Evolutionary conservation across 352 stramenopile genomes (phyloP).

Genomic region (Globisporangium cystogenes): DNA sequence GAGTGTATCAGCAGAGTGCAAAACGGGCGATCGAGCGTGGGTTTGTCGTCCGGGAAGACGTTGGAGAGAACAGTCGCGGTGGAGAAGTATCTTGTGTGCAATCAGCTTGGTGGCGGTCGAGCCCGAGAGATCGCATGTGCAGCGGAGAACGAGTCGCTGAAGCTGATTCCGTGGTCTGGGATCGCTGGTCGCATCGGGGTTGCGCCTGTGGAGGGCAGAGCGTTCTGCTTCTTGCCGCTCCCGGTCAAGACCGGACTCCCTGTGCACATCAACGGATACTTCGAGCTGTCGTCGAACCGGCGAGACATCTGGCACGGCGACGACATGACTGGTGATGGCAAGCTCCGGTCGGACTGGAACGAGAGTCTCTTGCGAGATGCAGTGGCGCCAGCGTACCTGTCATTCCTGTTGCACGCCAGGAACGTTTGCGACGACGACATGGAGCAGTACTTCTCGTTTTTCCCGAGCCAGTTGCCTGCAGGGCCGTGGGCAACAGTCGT

Average conservation of each 20-base stretch:
- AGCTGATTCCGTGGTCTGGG: conserved; percentile 86
- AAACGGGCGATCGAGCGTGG: not conserved
- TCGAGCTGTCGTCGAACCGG: conserved; percentile 89
- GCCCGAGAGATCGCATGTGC: conserved; percentile 74
- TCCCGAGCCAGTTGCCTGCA: conserved; percentile 40
- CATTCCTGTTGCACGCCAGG: conserved; percentile 54
- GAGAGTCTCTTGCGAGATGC: conserved; percentile 56
- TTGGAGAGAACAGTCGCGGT: conserved; percentile 5
- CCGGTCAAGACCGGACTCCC: conserved; percentile 83
- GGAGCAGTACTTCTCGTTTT: conserved; percentile 41
- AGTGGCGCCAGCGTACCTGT: conserved; percentile 68
- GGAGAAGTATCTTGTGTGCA: conserved; percentile 80
- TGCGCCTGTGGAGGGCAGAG: conserved; percentile 41
- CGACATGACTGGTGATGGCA: conserved; percentile 75
- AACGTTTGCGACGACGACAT: conserved; percentile 26
- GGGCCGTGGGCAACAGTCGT: conserved; percentile 50
- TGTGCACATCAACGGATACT: conserved; percentile 93
- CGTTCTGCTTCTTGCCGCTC: conserved; percentile 93
- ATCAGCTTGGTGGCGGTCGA: conserved; percentile 78
- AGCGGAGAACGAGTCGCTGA: conserved; percentile 61
- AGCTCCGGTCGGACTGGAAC: conserved; percentile 79
- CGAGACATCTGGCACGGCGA: conserved; percentile 82
- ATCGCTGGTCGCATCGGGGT: conserved; percentile 72
- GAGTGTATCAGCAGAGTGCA: conserved; percentile 1
- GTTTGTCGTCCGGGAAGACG: not conserved